These are phyloP conservation scores for Auricularia cornea DNA, from an alignment of 768 basidiomycete genomes.

Conservation along the genomic window DNA sequence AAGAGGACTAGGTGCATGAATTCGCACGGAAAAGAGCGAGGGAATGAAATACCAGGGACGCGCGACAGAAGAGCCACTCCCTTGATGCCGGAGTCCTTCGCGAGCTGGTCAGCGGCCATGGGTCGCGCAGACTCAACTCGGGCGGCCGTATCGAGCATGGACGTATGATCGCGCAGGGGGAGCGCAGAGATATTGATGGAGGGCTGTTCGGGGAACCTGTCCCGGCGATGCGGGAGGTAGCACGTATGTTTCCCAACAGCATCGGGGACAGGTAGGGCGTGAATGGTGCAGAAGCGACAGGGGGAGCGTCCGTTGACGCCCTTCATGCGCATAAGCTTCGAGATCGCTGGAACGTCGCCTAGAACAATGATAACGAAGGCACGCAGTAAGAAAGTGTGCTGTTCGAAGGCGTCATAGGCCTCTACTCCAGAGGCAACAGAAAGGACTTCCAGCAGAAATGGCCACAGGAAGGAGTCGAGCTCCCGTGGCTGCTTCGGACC, in stretches of 20 bases:
- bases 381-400: conserved; percentile 20
- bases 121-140: conserved; percentile 19
- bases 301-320: conserved; percentile 32
- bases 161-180: conserved; percentile 25
- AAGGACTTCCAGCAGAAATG: conserved; percentile 5
- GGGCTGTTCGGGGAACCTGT: not conserved
- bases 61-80: conserved; percentile 22
- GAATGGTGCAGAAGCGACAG: conserved; percentile 32
- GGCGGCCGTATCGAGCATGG: conserved; percentile 18
- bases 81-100: conserved; percentile 28
- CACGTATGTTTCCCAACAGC: not conserved
- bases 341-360: conserved; percentile 28
- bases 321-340: conserved; percentile 29
- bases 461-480: conserved; percentile 14
- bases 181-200: conserved; percentile 16
- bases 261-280: conserved; percentile 16
- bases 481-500: conserved; percentile 12
- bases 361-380: conserved; percentile 22
- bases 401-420: conserved; percentile 22
- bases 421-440: not conserved
- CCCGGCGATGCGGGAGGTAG: not conserved
- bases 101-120: conserved; percentile 13
- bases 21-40: conserved; percentile 29
- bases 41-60: conserved; percentile 10
- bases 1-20: conserved; percentile 44